Base-by-base conservation (phyloP, 2,329 filamentous ascomycete species). In the Aspergillus brunneoviolaceus region DNA sequence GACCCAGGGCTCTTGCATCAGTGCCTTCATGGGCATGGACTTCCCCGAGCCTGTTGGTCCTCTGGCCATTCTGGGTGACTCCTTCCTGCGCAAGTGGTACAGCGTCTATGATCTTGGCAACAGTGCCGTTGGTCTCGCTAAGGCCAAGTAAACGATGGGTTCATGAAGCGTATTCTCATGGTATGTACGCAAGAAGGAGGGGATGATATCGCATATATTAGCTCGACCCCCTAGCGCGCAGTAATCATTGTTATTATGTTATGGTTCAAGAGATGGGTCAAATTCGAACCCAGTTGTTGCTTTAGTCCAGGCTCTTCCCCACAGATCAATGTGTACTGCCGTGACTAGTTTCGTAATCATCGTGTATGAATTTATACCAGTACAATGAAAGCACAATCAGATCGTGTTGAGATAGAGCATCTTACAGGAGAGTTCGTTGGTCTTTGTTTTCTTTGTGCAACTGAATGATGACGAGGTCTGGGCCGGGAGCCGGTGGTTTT, bases 21-120 rank as follows among this genome's bases (percentile, higher is more conserved):
- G 92, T 64, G 90, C 92, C 69, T 96, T 99, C 82, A 96, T 96
- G 87, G 93, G 92, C 71, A 96, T 98, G 89, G 95, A 93, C 77
- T 88, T 92, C 81, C 81, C 92, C 59, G 90, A 88, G 73, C 92
- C 92, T 45, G 89, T 90, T 61, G 94, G 95, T 51, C 95, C 95
- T 68, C 87, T 99, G 66, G 93, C 92, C 63, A 99, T 99, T 66
- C 88, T 99, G 27, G 95, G 95, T 61, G 75, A 77, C 63, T 67
- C 85, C 65, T 88, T 88, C 84, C 78, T 88, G 66, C 69, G 78
- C 64, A 73, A 70, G 66, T 80, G 72, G 74, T 98, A 98, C 86
- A 96, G 92, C 66, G 90, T 99, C 74, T 99, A 99, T 76, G 92
- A 99, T 79, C 85, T 97, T 62, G 93, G 91, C 77, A 93, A 90